Base-by-base conservation (phyloP, 108 stramenopile species). In the Parietichytrium sp. region DNA sequence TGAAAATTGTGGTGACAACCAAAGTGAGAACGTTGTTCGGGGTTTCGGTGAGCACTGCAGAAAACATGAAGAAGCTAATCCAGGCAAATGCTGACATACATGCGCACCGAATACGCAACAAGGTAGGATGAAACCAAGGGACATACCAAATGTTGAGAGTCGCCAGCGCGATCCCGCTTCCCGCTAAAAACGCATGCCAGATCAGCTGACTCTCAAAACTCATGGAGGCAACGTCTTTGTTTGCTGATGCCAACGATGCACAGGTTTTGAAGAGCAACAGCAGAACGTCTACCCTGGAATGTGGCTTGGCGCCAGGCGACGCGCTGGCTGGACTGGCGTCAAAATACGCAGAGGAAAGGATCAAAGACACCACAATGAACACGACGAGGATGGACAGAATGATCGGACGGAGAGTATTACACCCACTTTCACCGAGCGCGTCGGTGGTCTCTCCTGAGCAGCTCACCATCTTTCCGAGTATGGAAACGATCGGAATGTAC, bases 31-130 rank as follows among this genome's bases (percentile, higher is more conserved):
- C 8, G 15, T 53, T 29, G 0, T 29, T 29, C 2, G 29, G 52
- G 6, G 20, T 53, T 0, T 27, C 29, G 18, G 49, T 0, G 49
- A 18, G 18, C 16, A n/a, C 16, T 18, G 16, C 49, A 16, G 49
- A n/a, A 50, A n/a, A 50, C n/a, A 50, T 18, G 18, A 50, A 16
- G n/a, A 50, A 16, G 10, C 45, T 72, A 25, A 72, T 72, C 61
- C 61, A 72, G n/a, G n/a, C n/a, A n/a, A n/a, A n/a, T n/a, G 61
- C 61, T 33, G 6, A 72, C 42, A 25, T 45, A 72, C 61, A 72
- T 72, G 33, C 38, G 23, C 10, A 36, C 33, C 33, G 61, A 31
- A 27, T 45, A 72, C 61, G 38, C 36, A 33, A 72, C 10, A 10
- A 72, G 42, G 20, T 72, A 42, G 36, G 20, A 42, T 72, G 61